These are phyloP conservation scores for Solanum piurae DNA, from an alignment of 257 asterid species.

Conservation along the genomic window DNA sequence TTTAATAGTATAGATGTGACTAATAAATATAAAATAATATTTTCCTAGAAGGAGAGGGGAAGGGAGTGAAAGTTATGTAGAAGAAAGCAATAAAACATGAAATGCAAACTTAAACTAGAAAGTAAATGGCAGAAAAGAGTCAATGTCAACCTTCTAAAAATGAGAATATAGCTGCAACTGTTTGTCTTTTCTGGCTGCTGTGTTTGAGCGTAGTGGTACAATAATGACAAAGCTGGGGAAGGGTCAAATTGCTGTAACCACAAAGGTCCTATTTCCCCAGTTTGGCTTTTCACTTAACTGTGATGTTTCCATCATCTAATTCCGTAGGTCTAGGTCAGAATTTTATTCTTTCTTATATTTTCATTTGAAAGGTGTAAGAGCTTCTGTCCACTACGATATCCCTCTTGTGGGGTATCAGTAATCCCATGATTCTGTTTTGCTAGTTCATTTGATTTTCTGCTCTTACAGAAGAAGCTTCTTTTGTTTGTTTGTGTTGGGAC, in stretches of 20 bases:
- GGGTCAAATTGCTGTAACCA: neutral
- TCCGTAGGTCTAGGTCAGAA: neutral
- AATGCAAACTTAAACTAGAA: neutral
- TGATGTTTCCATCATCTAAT: conserved; percentile 1
- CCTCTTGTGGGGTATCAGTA: neutral
- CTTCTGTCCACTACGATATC: neutral
- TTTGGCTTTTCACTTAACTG: neutral
- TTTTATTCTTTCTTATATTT: neutral
- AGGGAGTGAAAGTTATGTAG: neutral
- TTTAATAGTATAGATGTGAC: neutral
- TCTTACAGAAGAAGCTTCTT: neutral
- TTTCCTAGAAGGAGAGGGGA: neutral
- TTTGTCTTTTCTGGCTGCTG: neutral
- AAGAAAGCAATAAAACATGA: neutral
- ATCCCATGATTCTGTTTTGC: neutral
- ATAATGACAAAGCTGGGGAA: neutral
- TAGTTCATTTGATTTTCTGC: neutral
- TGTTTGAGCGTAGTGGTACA: neutral
- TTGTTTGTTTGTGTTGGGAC: neutral
- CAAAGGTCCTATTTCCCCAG: neutral
- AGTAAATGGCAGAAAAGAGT: neutral
- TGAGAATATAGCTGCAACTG: neutral
- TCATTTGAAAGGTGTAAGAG: neutral
- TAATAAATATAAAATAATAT: neutral
- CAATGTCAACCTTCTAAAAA: neutral